Evolutionary conservation across 106 monocot genomes (phyloP), one percentile per base, ranked within the genome.

Genomic region (Acorus calamus): DNA sequence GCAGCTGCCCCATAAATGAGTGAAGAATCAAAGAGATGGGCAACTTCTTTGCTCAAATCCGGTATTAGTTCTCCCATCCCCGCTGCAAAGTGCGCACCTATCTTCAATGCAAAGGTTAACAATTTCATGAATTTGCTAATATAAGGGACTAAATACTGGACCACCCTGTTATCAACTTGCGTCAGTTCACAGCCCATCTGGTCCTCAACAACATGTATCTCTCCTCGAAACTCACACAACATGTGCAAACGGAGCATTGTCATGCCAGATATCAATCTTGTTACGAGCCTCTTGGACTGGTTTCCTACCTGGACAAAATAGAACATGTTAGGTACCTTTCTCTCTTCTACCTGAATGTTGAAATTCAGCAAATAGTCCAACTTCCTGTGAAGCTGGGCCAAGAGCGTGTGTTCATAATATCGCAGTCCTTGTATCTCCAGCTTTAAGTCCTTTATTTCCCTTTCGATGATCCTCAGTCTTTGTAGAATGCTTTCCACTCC

Each of bases 51-150:
- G 12, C 75, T 63, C 67, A 90, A 62, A 69, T 90, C 82, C 59
- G 89, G 86, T 75, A 90, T 80, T 73, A 90, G 80, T 42, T 86
- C 79, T 46, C 82, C 86, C 74, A 83, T 78, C 8, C 89, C 89
- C n/a, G 75, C 78, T 2, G 72, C 73, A 49, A 90, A 69, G 71
- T 90, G 90, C 8, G 76, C 90, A 50, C 90, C 90, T 62, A 90
- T 90, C 72, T 86, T 90, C 7, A 90, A 73, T 41, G 90, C 77
- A 66, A 90, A 80, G 5, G 86, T 90, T 64, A 90, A 14, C 42
- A 90, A 73, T 44, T 86, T 86, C 86, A 86, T 80, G 62, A 90
- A 83, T 50, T 52, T 71, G 47, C 67, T 89, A 72, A 86, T 62
- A 62, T 89, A 89, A 48, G 85, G 89, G 14, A 89, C 68, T 53